Percentiles rank a stretch among this genome's conserved stretches.
phyloP scores from a whole-genome alignment of 2,329 filamentous ascomycete genomes.

The Leptographium procerum region DNA sequence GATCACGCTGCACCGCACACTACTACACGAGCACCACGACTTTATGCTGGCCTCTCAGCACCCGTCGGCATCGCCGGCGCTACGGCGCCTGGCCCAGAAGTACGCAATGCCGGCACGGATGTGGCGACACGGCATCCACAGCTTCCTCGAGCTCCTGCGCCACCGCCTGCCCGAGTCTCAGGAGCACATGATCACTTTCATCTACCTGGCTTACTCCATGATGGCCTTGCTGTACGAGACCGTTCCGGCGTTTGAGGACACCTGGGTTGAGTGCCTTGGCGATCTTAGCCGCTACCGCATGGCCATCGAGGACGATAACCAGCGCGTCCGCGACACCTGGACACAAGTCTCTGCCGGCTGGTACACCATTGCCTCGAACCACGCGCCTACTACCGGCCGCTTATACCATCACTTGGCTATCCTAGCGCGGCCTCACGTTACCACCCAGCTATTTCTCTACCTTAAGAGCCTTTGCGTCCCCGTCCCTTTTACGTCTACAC shows the following conservation, averaged over 20 bases:
- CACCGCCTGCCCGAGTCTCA: conserved; percentile 63
- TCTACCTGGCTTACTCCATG: conserved; percentile 83
- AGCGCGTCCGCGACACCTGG: conserved; percentile 69
- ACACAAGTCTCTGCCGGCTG: conserved; percentile 67
- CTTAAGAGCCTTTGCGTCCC: conserved; percentile 58
- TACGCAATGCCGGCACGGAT: conserved; percentile 88
- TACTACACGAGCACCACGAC: conserved; percentile 74
- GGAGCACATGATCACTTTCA: conserved; percentile 85
- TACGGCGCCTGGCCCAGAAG: conserved; percentile 61
- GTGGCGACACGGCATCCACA: conserved; percentile 90
- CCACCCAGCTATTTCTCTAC: conserved; percentile 65
- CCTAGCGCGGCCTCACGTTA: conserved; percentile 54
- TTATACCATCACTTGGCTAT: conserved; percentile 86
- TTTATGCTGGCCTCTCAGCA: conserved; percentile 84
- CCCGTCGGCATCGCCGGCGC: conserved; percentile 57
- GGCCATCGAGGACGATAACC: conserved; percentile 79
- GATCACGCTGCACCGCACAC: conserved; percentile 67
- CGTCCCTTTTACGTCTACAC: conserved; percentile 54
- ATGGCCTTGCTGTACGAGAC: conserved; percentile 81
- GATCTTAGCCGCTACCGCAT: conserved; percentile 79
- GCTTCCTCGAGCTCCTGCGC: conserved; percentile 66
- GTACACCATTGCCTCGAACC: conserved; percentile 75
- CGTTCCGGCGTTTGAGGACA: conserved; percentile 70
- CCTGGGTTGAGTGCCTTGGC: conserved; percentile 88
- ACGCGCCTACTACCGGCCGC: conserved; percentile 61